phyloP scores from a whole-genome alignment of 2,329 filamentous ascomycete genomes.

The Trichophyton equinum region DNA sequence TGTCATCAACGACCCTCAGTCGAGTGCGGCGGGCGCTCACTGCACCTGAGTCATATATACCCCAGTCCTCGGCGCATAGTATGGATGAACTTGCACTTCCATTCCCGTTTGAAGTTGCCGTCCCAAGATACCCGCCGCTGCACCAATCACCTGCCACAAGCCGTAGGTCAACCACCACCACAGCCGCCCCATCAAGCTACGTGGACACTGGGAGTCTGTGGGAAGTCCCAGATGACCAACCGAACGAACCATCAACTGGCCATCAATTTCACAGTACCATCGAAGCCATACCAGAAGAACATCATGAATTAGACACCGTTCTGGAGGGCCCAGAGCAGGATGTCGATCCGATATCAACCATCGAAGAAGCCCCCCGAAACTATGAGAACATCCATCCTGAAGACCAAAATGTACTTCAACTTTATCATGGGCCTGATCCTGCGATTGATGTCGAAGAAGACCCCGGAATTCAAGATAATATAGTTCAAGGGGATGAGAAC shows the following conservation, averaged over 20 bases:
- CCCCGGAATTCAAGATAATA: not conserved
- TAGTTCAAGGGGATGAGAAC: not conserved
- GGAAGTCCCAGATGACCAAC: not conserved
- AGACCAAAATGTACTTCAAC: not conserved
- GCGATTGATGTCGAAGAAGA: not conserved
- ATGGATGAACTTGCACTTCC: slow-evolving; percentile 22
- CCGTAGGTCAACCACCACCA: not conserved
- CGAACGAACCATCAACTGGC: not conserved
- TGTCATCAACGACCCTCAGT: slow-evolving; percentile 24
- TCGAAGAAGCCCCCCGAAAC: not conserved
- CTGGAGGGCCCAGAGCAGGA: not conserved
- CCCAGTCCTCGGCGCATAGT: slow-evolving; percentile 16
- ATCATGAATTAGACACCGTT: not conserved
- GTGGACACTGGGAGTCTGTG: not conserved
- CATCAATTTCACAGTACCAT: not conserved
- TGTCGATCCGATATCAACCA: not conserved
- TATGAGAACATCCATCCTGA: not conserved
- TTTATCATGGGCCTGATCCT: not conserved
- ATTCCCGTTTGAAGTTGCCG: slow-evolving; percentile 13
- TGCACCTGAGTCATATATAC: slow-evolving; percentile 3
- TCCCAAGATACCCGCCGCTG: slow-evolving; percentile 5
- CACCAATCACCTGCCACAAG: not conserved
- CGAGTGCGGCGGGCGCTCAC: slow-evolving; percentile 12
- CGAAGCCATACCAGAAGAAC: not conserved
- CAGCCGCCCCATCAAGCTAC: not conserved